Conservation (phyloP, 75 land plant genomes). For the Larix kaempferi region DNA sequence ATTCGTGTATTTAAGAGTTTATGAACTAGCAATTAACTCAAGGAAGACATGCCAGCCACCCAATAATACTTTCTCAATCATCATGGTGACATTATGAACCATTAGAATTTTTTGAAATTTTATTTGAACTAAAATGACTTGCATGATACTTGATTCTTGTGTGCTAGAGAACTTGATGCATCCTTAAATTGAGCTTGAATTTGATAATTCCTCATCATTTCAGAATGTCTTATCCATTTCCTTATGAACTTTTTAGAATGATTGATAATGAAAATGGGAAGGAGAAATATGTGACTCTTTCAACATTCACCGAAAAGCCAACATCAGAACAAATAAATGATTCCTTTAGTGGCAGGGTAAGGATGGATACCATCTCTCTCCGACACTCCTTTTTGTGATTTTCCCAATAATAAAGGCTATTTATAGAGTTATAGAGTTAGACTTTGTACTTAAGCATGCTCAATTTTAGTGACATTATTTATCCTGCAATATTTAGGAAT, state of each 20-base stretch:
- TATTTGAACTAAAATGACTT: not conserved
- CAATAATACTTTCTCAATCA: not conserved
- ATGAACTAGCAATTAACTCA: not conserved
- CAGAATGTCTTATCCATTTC: conserved; percentile 85
- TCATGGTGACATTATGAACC: not conserved
- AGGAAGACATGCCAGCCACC: not conserved
- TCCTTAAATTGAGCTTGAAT: not conserved
- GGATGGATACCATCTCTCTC: conserved; percentile 25
- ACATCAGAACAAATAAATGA: conserved; percentile 62
- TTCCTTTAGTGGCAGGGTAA: conserved; percentile 66
- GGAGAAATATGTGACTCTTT: conserved; percentile 66
- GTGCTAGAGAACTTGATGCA: not conserved
- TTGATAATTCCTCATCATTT: not conserved
- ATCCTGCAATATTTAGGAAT: not conserved
- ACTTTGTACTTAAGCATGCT: not conserved
- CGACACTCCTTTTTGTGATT: not conserved
- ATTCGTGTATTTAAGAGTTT: not conserved
- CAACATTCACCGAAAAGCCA: conserved; percentile 60
- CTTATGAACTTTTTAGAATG: conserved; percentile 77
- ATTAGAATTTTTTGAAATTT: not conserved
- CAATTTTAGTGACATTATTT: not conserved
- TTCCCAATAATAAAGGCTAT: not conserved
- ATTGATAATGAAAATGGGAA: conserved; percentile 51
- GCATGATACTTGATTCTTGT: not conserved
- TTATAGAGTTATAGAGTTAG: not conserved